Evolutionary conservation across 2,329 filamentous ascomycete genomes (phyloP), one percentile per base, ranked within the genome.

Genomic region (Ophiostoma populinum): DNA sequence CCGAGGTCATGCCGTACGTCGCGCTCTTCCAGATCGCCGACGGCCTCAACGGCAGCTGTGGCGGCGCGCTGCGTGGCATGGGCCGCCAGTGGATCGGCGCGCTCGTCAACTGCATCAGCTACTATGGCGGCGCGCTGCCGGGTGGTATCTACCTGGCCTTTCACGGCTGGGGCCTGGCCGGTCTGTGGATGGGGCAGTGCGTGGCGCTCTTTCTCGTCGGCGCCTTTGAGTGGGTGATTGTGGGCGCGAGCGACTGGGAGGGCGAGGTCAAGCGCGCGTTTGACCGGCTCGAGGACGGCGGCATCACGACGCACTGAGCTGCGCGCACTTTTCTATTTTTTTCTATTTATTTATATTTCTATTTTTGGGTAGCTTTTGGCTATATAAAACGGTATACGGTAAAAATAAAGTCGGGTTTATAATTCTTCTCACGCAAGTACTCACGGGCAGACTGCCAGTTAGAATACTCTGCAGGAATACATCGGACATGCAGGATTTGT

Each of bases 1-100:
- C 77, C 1, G 59, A 75, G 12, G 78, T 92, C 18, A 75, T 92
- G 62, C 85, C 85, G 0, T 87, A 75, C 46, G 83, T 92, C 1
- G 85, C 83, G 1, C 60, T 92, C 3, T 92, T 92, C 55, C 83
- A 92, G 57, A 86, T 92, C 40, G 82, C 83, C 0, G 83, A 92
- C 50, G 85, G 83, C 0, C 57, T 92, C 22, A 90, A 90, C 47
- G 82, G 83, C 1, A 80, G 73, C 40, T 92, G 83, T 49, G 83
- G 85, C 1, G 83, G 85, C 2, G 72, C 74, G 15, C 56, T 92
- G 11, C 59, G 83, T 43, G 85, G 83, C 0, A 90, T 87, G 80
- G 85, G 83, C 3, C 61, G 80, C 36, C 83, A 92, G 53, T 83
- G 86, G 62, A 67, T 92, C 33, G 85, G 85, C 11, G 83, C 82